Evolutionary conservation across 768 basidiomycete species (phyloP).

Genomic region (Piloderma croceum): DNA sequence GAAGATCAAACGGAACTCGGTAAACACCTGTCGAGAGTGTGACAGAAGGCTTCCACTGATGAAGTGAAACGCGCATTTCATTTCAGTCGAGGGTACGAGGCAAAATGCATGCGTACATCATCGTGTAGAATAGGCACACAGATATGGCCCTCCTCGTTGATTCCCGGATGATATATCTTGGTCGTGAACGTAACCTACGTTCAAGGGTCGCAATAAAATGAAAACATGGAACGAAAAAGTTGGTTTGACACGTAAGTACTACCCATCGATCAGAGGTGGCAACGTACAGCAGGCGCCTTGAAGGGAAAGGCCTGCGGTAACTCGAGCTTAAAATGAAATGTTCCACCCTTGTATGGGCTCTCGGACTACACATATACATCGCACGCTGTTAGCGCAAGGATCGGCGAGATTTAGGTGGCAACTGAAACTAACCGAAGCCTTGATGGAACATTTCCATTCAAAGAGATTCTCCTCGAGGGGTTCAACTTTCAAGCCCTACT

Average conservation of each 20-base stretch:
- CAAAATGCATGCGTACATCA: constrained; percentile 46
- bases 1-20: not conserved
- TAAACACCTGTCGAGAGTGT: constrained; percentile 61
- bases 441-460: constrained; percentile 73
- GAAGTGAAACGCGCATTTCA: constrained; percentile 5
- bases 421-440: constrained; percentile 54
- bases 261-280: not conserved
- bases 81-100: too few relatives aligned
- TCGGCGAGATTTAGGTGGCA: constrained; percentile 2
- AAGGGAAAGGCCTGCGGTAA: constrained; percentile 83
- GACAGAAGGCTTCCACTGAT: constrained; percentile 82
- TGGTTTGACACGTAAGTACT: too few relatives aligned
- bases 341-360: constrained; percentile 80
- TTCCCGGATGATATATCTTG: constrained; percentile 87
- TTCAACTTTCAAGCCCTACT: constrained; percentile 52
- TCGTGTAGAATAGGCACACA: constrained; percentile 82
- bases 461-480: constrained; percentile 68
- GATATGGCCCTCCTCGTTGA: constrained; percentile 82
- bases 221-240: too few relatives aligned
- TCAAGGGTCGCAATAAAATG: constrained; percentile 7
- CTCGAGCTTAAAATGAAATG: constrained; percentile 66
- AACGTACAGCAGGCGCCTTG: constrained; percentile 71
- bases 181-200: constrained; percentile 74
- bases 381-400: too few relatives aligned
- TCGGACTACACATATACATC: constrained; percentile 44